Conservation (phyloP, 1,139 yeast species). For the Protomyces macrosporus region DNA sequence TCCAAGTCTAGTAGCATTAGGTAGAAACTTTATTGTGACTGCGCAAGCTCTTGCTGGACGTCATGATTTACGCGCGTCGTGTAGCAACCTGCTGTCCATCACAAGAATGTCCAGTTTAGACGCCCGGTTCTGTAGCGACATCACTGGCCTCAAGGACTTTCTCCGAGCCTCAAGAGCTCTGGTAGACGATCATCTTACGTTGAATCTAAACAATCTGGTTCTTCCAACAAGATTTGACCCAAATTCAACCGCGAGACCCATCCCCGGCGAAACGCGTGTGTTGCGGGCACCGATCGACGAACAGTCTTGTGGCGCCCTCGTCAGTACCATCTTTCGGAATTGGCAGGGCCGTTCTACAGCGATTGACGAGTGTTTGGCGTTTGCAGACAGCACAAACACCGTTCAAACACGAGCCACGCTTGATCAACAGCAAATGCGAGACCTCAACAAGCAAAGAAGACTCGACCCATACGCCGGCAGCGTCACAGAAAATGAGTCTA, state of each 20-base stretch:
- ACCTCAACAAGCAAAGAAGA: background rate
- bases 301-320: conserved; percentile 4
- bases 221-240: conserved; percentile 19
- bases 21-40: too few species aligned
- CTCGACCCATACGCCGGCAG: conserved; percentile 15
- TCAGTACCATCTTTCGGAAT: conserved; percentile 11
- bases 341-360: conserved; percentile 16
- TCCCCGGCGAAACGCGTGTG: background rate
- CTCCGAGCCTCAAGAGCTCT: conserved; percentile 7
- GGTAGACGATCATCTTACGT: conserved; percentile 17
- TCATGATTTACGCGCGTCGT: too few species aligned
- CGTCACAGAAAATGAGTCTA: background rate
- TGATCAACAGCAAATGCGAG: background rate
- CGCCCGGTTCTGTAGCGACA: conserved; percentile 1
- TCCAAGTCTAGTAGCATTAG: background rate
- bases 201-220: conserved; percentile 20
- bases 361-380: conserved; percentile 3
- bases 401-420: background rate
- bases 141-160: conserved; percentile 18
- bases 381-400: background rate
- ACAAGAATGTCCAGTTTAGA: background rate
- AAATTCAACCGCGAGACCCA: conserved; percentile 1
- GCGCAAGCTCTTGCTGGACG: too few species aligned
- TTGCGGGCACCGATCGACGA: conserved; percentile 14
- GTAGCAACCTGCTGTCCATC: too few species aligned